Conservation (phyloP, 2,329 filamentous ascomycete species). For the Tolypocladium cylindrosporum region DNA sequence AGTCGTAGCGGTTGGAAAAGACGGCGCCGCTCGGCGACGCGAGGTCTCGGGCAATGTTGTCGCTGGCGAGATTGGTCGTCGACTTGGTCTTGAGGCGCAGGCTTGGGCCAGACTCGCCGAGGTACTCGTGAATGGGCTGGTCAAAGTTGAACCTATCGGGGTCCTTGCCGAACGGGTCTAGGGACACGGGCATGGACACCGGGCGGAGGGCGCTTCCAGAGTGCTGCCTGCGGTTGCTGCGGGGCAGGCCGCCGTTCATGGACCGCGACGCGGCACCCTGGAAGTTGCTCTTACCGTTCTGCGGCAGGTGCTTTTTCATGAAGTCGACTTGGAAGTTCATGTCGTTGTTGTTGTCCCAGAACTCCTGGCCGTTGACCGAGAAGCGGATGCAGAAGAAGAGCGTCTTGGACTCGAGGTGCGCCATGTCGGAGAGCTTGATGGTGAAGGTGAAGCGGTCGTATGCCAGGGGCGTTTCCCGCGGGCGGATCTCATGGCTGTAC, state of each 20-base stretch:
- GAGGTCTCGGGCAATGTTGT: slow-evolving; percentile 44
- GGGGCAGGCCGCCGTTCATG: slow-evolving; percentile 44
- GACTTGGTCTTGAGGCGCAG: slow-evolving; percentile 67
- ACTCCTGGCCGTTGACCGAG: slow-evolving; percentile 70
- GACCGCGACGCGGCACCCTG: slow-evolving; percentile 41
- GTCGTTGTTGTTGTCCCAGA: slow-evolving; percentile 87
- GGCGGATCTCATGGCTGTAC: slow-evolving; percentile 68
- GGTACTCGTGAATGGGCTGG: slow-evolving; percentile 49
- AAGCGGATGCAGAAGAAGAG: slow-evolving; percentile 89
- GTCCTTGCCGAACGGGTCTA: slow-evolving; percentile 63
- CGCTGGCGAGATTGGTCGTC: slow-evolving; percentile 49
- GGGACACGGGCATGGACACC: slow-evolving; percentile 44
- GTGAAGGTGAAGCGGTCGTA: slow-evolving; percentile 89
- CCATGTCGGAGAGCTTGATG: slow-evolving; percentile 84
- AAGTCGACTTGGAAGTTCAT: slow-evolving; percentile 95
- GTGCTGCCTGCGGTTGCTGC: slow-evolving; percentile 50
- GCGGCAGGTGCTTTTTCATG: slow-evolving; percentile 61
- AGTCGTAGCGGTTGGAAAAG: slow-evolving; percentile 92
- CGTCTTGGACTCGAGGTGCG: slow-evolving; percentile 86
- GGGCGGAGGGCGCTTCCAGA: slow-evolving; percentile 32
- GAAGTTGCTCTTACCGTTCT: slow-evolving; percentile 45
- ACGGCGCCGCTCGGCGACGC: slow-evolving; percentile 55
- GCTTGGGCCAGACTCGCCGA: slow-evolving; percentile 50
- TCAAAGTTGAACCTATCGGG: slow-evolving; percentile 46
- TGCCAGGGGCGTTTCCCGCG: slow-evolving; percentile 52